Evolutionary conservation across 768 basidiomycete species (phyloP).

Genomic region (Lentinula guzmanii): DNA sequence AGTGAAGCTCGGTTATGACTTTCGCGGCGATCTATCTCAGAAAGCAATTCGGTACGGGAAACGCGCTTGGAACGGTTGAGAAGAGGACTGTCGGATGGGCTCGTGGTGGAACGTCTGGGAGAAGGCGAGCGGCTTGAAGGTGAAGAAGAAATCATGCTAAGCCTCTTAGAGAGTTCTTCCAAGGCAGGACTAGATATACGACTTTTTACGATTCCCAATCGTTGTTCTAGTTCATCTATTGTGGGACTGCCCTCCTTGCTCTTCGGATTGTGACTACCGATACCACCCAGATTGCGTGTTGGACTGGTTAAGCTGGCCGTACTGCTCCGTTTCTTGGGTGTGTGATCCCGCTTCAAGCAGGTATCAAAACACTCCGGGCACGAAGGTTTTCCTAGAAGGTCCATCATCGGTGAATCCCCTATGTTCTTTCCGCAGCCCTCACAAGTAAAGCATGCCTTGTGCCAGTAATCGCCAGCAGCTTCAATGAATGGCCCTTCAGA

Average conservation of each 20-base stretch:
- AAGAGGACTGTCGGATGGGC: slow-evolving; percentile 15
- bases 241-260: slow-evolving; percentile 53
- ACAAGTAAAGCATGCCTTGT: slow-evolving; percentile 77
- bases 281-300: slow-evolving; percentile 38
- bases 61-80: not conserved
- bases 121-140: slow-evolving; percentile 17
- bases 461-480: slow-evolving; percentile 68
- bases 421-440: slow-evolving; percentile 68
- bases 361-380: slow-evolving; percentile 78
- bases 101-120: slow-evolving; percentile 17
- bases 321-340: slow-evolving; percentile 33
- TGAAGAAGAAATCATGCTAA: slow-evolving; percentile 26
- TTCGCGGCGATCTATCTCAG: not conserved
- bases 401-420: slow-evolving; percentile 72
- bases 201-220: slow-evolving; percentile 49
- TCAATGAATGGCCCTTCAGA: slow-evolving; percentile 77
- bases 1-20: not conserved
- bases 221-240: slow-evolving; percentile 58
- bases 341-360: slow-evolving; percentile 54
- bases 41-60: not conserved
- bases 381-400: slow-evolving; percentile 74
- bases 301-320: slow-evolving; percentile 18
- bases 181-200: slow-evolving; percentile 51
- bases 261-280: slow-evolving; percentile 25
- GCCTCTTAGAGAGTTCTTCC: slow-evolving; percentile 42